phyloP scores from a whole-genome alignment of 2,329 filamentous ascomycete species.

The Thelonectria discophora region DNA sequence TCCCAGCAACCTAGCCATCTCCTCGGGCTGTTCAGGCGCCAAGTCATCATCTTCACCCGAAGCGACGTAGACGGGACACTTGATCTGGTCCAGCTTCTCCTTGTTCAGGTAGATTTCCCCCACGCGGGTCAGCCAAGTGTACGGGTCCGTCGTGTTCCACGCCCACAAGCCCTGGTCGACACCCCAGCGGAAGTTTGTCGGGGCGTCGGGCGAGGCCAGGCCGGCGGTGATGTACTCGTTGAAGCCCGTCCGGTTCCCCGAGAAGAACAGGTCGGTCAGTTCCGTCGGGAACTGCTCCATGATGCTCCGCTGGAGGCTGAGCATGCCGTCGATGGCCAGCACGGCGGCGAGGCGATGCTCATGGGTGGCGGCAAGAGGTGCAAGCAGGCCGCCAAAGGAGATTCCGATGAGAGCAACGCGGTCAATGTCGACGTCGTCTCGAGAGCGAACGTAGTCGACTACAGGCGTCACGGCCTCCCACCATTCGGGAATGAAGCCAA shows the following conservation, averaged over 20 bases:
- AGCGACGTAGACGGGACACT: conserved; percentile 17
- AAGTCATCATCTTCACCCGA: conserved; percentile 17
- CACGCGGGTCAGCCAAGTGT: conserved; percentile 10
- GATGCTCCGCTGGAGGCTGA: conserved; percentile 10
- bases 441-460: conserved; percentile 13
- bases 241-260: conserved; percentile 18
- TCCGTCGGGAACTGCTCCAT: conserved; percentile 1
- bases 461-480: conserved; percentile 22
- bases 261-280: conserved; percentile 4
- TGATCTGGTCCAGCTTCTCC: conserved; percentile 12
- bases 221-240: background rate
- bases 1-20: conserved; percentile 22
- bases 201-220: conserved; percentile 1
- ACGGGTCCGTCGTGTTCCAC: conserved; percentile 22
- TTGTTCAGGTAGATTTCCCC: conserved; percentile 21
- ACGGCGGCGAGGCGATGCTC: conserved; percentile 27
- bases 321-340: conserved; percentile 23
- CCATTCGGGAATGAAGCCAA: conserved; percentile 24
- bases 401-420: conserved; percentile 13
- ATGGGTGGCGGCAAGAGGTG: conserved; percentile 20
- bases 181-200: conserved; percentile 19
- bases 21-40: conserved; percentile 22
- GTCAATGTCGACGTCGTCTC: conserved; percentile 17
- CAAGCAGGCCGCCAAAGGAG: conserved; percentile 37
- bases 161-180: conserved; percentile 22